Evolutionary conservation across 345 rosid genomes (phyloP), one percentile per base, ranked within the genome.

Genomic region (Brassica nigra): DNA sequence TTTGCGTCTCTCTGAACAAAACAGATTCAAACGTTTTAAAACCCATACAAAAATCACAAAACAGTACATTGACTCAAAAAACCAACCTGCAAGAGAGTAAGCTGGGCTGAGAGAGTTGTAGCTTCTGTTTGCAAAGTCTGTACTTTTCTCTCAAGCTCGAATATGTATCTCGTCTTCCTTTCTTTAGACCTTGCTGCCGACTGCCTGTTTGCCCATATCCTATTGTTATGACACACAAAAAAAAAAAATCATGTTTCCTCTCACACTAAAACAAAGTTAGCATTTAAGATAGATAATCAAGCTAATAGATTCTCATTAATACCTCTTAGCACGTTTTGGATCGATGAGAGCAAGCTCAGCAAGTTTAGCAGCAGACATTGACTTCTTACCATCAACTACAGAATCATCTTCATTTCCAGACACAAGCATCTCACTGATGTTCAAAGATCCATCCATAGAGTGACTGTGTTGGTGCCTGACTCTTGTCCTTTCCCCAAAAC

Each of bases 291-390:
- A 59, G n/a, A 66, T 4, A 7, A 61, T 4, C 37, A 69, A 33
- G 28, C 8, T 23, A 23, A 23, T 23, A 28, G 44, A 31, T 31
- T 31, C 34, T 3, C 5, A 23, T 31, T 9, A 34, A 57, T 81
- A 95, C 99, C 99, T 92, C 84, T 93, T 93, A 7, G 99, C 99
- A 31, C 97, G 97, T 81, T 89, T 96, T 34, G 99, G 99, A 82
- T 96, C 99, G 37, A 90, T 77, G 59, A 90, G 91, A 64, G 99
- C 97, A 81, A 96, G 98, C 87, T 96, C 98, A 55, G 99, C 95
- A 82, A 96, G 98, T 88, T 96, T 92, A 69, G 97, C 84, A 79
- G 97, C 91, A 57, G 99, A 92, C 78, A 92, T 83, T 7, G 94
- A 89, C 79, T 96, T 96, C 91, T 92, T 96, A 71, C 87, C 61